phyloP scores from a whole-genome alignment of 208 protist species.

The Trypanosoma mega region DNA sequence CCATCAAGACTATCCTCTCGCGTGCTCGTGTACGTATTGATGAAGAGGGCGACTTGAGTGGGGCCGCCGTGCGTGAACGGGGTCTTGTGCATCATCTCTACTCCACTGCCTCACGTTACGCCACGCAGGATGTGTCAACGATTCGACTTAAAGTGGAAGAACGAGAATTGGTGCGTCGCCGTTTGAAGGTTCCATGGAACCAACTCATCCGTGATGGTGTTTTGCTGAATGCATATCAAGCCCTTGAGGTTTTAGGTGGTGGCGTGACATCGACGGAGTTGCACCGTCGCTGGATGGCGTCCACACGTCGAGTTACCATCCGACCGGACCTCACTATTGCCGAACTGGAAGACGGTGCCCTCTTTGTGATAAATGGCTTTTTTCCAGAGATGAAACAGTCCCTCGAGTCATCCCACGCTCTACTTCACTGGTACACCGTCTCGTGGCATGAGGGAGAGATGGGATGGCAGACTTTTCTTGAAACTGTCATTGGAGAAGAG shows the following conservation, averaged over 20 bases:
- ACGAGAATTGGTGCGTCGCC: conserved; percentile 21
- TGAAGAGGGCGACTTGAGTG: conserved; percentile 44
- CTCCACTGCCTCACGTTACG: conserved; percentile 35
- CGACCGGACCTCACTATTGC: conserved; percentile 33
- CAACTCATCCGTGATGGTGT: conserved; percentile 22
- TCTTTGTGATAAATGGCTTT: conserved; percentile 54
- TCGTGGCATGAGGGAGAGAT: conserved; percentile 42
- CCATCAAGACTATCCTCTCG: conserved; percentile 37
- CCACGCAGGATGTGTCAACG: conserved; percentile 28
- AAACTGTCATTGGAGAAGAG: conserved; percentile 42
- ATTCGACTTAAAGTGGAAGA: conserved; percentile 32
- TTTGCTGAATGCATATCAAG: conserved; percentile 44
- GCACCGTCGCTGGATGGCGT: conserved; percentile 26
- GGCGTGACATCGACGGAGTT: conserved; percentile 34
- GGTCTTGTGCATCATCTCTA: conserved; percentile 46
- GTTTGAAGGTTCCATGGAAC: conserved; percentile 33
- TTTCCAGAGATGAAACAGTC: conserved; percentile 40
- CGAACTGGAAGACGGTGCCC: conserved; percentile 23
- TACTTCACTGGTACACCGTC: conserved; percentile 57
- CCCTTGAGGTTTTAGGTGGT: conserved; percentile 30
- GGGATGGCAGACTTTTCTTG: conserved; percentile 38
- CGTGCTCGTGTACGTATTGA: conserved; percentile 36
- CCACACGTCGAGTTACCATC: conserved; percentile 23
- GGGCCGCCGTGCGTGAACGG: conserved; percentile 24
- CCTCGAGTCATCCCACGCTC: conserved; percentile 29